Evolutionary conservation across 1,284 basidiomycete species (phyloP), one percentile per base, ranked within the genome.

Genomic region (Volvariella volvacea): DNA sequence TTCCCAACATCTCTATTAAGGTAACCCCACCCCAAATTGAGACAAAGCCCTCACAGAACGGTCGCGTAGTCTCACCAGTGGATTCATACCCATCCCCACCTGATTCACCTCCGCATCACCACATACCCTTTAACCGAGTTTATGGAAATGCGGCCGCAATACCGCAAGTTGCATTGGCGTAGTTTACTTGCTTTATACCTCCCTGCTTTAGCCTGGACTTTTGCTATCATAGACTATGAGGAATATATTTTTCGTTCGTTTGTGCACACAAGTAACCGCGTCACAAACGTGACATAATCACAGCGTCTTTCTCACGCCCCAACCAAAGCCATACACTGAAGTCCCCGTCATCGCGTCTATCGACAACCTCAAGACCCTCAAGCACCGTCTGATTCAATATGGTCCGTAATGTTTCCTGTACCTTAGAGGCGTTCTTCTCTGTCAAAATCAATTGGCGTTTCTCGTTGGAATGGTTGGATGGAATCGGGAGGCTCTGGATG

Each of bases 41-140:
- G 45, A 62, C 61, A 14, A 54, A 53, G 15, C 48, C 53, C 47
- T 30, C 51, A 57, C n/a, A n/a, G n/a, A n/a, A n/a, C n/a, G 34
- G 36, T 55, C 36, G 46, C n/a, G n/a, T n/a, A 49, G 49, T 44
- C 38, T 57, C 61, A 39, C 53, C 62, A 30, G 48, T 64, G 14
- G 76, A 77, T 45, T 74, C 80, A 31, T 89, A 89, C 57, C 86
- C 86, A 4, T 88, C 86, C 0, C 86, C 86, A 0, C 87, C 87
- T 34, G 84, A 85, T 63, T 87, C 83, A 12, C 85, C 85, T 1
- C 74, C 77, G 17, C 59, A 55, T 22, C 49, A 60, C 39, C 55
- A 55, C 10, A 54, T 61, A 39, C 56, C 59, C 14, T 47, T 67
- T 12, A 41, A 43, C 22, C 34, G 39, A 37, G 22, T 10, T 7